Base-by-base conservation (phyloP, 176 grass and related monocot genomes). In the Miscanthus lutarioriparius region DNA sequence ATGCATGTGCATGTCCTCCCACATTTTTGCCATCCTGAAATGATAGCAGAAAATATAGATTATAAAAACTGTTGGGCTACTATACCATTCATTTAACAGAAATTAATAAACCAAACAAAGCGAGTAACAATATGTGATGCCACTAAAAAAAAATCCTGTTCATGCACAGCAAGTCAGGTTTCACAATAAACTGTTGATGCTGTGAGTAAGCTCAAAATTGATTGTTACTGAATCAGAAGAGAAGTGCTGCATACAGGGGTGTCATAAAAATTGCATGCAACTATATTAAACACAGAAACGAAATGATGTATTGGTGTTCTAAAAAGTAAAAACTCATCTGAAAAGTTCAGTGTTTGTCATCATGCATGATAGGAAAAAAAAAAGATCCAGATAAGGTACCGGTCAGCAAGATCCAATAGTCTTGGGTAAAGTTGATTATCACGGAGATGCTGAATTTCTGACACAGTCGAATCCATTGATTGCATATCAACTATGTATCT, bases 401-500 rank as follows among this genome's bases (percentile, higher is more conserved):
- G 92, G 63, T 96, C 91, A 64, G 88, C 89, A 82, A 96, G 90
- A 63, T 93, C 81, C 74, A 96, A 70, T 20, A 96, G 84, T 91
- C 75, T 96, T 30, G 91, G 97, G 32, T 92, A 96, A 43, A 96
- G 89, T 81, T 92, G 88, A 64, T 94, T 92, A 85, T 99, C 97
- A 66, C 97, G 91, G 32, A 99, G 87, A 89, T 89, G 91, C 72
- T 94, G 86, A 81, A 99, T 94, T 90, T 99, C 97, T 84, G 93
- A 91, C 17, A 99, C 93, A 37, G 97, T 99, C 65, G 93, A 94
- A 90, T 99, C 93, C 93, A 99, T 90, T 84, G 97, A 96, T 88
- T 99, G 97, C 91, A 99, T 94, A 70, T 99, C 97, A 82, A 99
- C 97, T 75, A 99, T 89, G 54, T 94, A 96, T 86, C 88, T 88